phyloP scores from a whole-genome alignment of 768 basidiomycete genomes.

The Calvatia gigantea region DNA sequence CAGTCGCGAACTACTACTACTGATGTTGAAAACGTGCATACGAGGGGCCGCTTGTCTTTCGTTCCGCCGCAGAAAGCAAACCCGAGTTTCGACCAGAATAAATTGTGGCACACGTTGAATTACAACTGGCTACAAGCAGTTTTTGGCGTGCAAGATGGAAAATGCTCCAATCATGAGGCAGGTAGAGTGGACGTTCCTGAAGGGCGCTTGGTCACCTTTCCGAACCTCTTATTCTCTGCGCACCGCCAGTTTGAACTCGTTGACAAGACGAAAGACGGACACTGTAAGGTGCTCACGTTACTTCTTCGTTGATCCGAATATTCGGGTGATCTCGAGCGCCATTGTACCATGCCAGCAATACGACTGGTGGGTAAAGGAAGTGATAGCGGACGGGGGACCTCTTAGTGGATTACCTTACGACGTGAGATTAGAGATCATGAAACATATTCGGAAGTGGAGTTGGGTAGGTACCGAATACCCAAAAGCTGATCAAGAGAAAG shows the following conservation, averaged over 20 bases:
- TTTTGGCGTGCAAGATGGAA: too few species aligned
- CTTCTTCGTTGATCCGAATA: conserved; percentile 33
- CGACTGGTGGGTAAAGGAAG: conserved; percentile 24
- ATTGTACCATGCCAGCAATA: conserved; percentile 23
- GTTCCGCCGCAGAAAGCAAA: conserved; percentile 19
- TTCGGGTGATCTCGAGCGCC: conserved; percentile 20
- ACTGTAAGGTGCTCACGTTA: conserved; percentile 38
- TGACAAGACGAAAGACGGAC: conserved; percentile 32
- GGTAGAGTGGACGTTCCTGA: conserved; percentile 23
- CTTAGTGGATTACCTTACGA: conserved; percentile 19
- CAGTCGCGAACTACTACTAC: conserved; percentile 17
- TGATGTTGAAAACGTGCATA: conserved; percentile 14
- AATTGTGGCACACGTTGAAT: too few species aligned
- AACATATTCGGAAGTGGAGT: too few species aligned
- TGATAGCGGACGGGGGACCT: conserved; percentile 5
- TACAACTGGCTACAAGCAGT: too few species aligned
- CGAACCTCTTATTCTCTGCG: conserved; percentile 34
- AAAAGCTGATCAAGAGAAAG: too few species aligned
- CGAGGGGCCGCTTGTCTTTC: conserved; percentile 11
- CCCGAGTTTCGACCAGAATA: too few species aligned
- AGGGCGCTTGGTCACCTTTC: conserved; percentile 28
- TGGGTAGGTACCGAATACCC: too few species aligned
- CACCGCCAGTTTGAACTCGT: conserved; percentile 30
- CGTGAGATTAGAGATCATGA: too few species aligned
- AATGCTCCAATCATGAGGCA: too few species aligned